Conservation (phyloP, 2,329 filamentous ascomycete species). For the Calycina herbarum region DNA sequence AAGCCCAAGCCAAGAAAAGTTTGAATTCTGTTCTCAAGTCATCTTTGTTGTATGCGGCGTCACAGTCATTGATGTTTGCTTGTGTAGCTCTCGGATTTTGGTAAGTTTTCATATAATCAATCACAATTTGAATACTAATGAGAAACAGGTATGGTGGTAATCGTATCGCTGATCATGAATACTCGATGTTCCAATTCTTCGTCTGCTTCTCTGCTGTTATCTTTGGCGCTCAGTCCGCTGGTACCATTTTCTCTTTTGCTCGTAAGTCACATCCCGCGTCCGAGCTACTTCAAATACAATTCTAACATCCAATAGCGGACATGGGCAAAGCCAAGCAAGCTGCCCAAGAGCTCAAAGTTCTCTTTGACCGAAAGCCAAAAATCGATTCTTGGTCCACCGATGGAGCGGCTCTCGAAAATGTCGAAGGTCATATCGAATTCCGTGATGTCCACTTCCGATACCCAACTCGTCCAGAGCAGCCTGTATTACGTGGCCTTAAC, state of each 20-base stretch:
- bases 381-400: slow-evolving; percentile 81
- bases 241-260: slow-evolving; percentile 84
- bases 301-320: slow-evolving; percentile 52
- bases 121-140: not conserved
- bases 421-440: slow-evolving; percentile 84
- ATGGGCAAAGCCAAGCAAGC: slow-evolving; percentile 92
- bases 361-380: slow-evolving; percentile 78
- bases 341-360: slow-evolving; percentile 73
- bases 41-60: slow-evolving; percentile 76
- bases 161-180: slow-evolving; percentile 69
- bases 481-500: slow-evolving; percentile 85
- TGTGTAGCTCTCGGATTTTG: slow-evolving; percentile 88
- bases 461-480: slow-evolving; percentile 84
- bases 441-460: slow-evolving; percentile 93
- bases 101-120: slow-evolving; percentile 35
- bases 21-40: slow-evolving; percentile 74
- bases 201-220: slow-evolving; percentile 85
- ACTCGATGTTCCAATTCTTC: slow-evolving; percentile 85
- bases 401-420: slow-evolving; percentile 60
- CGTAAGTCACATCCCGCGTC: slow-evolving; percentile 39
- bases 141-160: slow-evolving; percentile 66
- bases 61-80: slow-evolving; percentile 81
- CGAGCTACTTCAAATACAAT: not conserved
- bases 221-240: slow-evolving; percentile 89
- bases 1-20: slow-evolving; percentile 64